These are phyloP conservation scores for Anthracocystis walkeri DNA, from an alignment of 1,284 basidiomycete genomes.

Conservation along the genomic window DNA sequence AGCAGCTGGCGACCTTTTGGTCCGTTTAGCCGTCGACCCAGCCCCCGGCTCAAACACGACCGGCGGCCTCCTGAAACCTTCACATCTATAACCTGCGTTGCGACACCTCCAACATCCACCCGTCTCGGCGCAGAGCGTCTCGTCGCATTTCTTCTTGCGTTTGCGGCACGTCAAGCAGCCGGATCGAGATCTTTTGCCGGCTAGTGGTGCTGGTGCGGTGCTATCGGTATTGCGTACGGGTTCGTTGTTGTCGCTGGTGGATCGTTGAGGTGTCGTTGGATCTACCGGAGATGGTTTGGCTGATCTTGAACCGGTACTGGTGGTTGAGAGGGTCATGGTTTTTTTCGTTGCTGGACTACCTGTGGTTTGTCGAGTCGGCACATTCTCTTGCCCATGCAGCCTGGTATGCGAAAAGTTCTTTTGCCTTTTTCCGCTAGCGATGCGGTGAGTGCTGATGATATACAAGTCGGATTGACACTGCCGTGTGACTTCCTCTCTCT, in stretches of 20 bases:
- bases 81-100: constrained; percentile 50
- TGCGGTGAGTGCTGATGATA: no score
- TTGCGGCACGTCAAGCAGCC: constrained; percentile 48
- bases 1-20: constrained; percentile 18
- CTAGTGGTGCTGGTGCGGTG: constrained; percentile 8
- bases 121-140: constrained; percentile 42
- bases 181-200: constrained; percentile 37
- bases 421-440: no score
- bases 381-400: no score
- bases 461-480: no score
- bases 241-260: neutral
- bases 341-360: neutral
- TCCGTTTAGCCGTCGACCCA: constrained; percentile 13
- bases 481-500: no score
- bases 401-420: no score
- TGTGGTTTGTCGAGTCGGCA: neutral
- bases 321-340: neutral
- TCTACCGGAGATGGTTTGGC: neutral
- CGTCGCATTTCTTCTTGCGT: constrained; percentile 51
- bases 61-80: constrained; percentile 36
- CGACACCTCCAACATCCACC: constrained; percentile 49
- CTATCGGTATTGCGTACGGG: neutral
- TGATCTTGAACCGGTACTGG: constrained; percentile 6
- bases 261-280: neutral
- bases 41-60: constrained; percentile 34